These are phyloP conservation scores for Fagopyrum esculentum DNA, from an alignment of 148 eudicot genomes.

Conservation along the genomic window DNA sequence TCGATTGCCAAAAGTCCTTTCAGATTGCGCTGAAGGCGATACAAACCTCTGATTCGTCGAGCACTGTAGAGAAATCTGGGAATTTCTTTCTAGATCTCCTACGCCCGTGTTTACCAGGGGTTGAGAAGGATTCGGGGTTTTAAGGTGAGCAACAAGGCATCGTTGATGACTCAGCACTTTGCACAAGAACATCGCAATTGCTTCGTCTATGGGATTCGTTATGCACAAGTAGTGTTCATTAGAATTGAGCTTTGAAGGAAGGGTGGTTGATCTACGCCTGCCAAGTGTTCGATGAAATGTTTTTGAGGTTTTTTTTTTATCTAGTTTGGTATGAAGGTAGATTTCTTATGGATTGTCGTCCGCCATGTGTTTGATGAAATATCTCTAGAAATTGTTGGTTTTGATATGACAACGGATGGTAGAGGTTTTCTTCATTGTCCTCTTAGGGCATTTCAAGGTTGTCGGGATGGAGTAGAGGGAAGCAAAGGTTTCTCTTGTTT, in stretches of 20 bases:
- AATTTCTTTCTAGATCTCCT: background rate
- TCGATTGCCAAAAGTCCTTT: too few species aligned
- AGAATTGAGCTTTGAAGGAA: background rate
- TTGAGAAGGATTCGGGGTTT: background rate
- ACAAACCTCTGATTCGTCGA: slow-evolving; percentile 5
- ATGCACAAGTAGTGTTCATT: background rate
- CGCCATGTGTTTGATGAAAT: too few species aligned
- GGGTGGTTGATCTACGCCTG: background rate
- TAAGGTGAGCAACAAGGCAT: background rate
- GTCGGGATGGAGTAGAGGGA: too few species aligned
- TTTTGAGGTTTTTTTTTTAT: too few species aligned
- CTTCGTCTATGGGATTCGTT: background rate
- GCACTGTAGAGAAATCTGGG: background rate
- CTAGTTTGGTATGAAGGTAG: too few species aligned
- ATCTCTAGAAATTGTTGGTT: too few species aligned
- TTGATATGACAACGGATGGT: too few species aligned
- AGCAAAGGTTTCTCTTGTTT: too few species aligned
- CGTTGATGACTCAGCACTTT: background rate
- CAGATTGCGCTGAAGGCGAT: background rate
- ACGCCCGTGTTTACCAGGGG: background rate
- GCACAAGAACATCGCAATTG: slow-evolving; percentile 6
- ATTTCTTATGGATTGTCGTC: too few species aligned
- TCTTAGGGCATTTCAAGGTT: too few species aligned
- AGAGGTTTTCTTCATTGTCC: too few species aligned
- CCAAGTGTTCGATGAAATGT: too few species aligned